Conservation (phyloP, 2,329 filamentous ascomycete species). For the Aspergillus neoniger region DNA sequence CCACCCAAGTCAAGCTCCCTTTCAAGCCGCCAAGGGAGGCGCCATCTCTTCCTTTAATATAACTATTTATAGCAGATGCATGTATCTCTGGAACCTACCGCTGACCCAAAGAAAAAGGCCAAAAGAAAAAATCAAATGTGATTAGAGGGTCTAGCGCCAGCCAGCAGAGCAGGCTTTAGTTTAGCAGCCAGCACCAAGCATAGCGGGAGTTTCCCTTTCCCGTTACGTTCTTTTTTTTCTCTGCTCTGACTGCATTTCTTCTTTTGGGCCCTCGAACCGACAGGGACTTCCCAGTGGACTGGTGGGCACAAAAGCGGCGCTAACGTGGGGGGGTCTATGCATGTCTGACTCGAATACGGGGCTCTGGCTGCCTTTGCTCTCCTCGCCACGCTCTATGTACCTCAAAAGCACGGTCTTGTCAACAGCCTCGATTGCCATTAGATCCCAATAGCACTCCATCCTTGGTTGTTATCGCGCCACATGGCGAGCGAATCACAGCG, state of each 20-base stretch:
- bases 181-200: neutral
- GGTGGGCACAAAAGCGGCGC: slow-evolving; percentile 1
- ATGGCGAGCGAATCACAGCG: neutral
- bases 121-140: too few relatives aligned
- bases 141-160: neutral
- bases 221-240: neutral
- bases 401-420: neutral
- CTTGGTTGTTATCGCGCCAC: neutral
- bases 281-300: neutral
- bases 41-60: slow-evolving; percentile 1
- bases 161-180: neutral
- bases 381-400: neutral
- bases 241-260: neutral
- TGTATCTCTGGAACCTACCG: neutral
- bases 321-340: slow-evolving; percentile 2
- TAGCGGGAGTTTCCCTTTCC: neutral
- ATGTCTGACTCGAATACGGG: slow-evolving; percentile 12
- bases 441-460: neutral
- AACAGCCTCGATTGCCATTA: neutral
- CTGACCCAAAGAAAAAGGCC: neutral
- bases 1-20: neutral
- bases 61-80: slow-evolving; percentile 10
- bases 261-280: neutral
- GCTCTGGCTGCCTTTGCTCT: neutral
- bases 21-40: neutral